A percentile compares a stretch with the other conserved stretches of the same genome.
Conservation (phyloP, 164 flowering plant species). For the Cinnamomum micranthum region DNA sequence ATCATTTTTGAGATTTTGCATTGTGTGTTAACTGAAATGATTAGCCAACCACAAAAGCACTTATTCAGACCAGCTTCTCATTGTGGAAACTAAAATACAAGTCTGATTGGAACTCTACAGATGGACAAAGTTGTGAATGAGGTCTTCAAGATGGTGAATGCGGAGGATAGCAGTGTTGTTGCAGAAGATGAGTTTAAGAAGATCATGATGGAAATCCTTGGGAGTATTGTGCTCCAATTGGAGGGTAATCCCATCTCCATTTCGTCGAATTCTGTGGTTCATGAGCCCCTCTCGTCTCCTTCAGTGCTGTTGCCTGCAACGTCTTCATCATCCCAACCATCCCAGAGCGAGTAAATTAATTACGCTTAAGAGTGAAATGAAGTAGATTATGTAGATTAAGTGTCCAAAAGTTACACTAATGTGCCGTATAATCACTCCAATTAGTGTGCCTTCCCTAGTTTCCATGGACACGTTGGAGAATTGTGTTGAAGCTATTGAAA, state of each 20-base stretch:
- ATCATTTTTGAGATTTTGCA: no score
- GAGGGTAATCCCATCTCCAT: constrained; percentile 70
- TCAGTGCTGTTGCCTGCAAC: constrained; percentile 35
- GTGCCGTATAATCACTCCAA: background rate
- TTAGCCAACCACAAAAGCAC: no score
- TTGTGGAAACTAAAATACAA: no score
- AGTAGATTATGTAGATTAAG: background rate
- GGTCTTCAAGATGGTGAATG: constrained; percentile 50
- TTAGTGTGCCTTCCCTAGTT: background rate
- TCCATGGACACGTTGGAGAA: background rate
- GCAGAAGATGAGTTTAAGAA: constrained; percentile 85
- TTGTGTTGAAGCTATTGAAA: background rate
- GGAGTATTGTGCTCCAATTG: constrained; percentile 77
- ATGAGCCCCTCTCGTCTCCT: constrained; percentile 66
- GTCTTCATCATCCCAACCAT: background rate
- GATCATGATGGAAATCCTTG: constrained; percentile 57
- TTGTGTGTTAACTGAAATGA: no score
- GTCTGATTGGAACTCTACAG: constrained; percentile 29
- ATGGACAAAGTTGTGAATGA: constrained; percentile 57
- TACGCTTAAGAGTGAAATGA: background rate
- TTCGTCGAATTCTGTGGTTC: constrained; percentile 74
- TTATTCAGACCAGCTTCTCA: background rate
- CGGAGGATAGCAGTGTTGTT: constrained; percentile 62
- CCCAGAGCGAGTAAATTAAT: background rate
- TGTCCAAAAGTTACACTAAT: background rate